Evolutionary conservation across 768 basidiomycete genomes (phyloP), one percentile per base, ranked within the genome.

Genomic region (Amanita polypyramis): DNA sequence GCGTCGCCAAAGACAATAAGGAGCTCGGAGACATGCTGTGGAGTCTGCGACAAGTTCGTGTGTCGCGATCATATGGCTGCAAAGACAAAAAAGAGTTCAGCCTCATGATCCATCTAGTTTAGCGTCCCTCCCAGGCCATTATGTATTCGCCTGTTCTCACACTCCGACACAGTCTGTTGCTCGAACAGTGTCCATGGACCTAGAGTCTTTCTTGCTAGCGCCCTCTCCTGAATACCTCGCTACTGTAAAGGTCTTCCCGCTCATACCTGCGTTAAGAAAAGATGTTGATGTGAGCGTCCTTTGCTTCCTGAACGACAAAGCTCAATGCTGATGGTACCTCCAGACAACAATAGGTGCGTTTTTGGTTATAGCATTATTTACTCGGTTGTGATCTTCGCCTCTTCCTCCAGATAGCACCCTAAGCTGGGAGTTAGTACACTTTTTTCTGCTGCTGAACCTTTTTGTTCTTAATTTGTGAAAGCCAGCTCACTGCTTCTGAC

Each of bases 401-500:
- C 32, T 49, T 36, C 51, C 54, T 42, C 58, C 55, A 85, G 87
- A 89, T 56, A 77, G 77, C 43, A 76, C 85, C 8, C 60, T 90
- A 51, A 83, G 75, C 50, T 90, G 86, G 86, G 84, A 85, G 86
- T 88, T 55, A 64, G 82, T 76, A 17, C 15, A 34, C 25, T 41
- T 44, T 35, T 53, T 29, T 12, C 36, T 40, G 47, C 34, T 45
- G 48, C 37, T 51, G 37, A 41, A 15, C n/a, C 19, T 38, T 23
- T 49, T 34, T 25, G 41, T 39, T 45, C 29, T 43, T 29, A 36
- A 36, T 34, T 33, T 45, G 44, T 47, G 35, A 47, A 51, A 87
- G 85, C n/a, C 87, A 91, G 56, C 69, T 92, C 48, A 86, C 79
- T 5, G 85, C 88, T 1, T 76, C 86, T 5, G 89, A 91, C 57